Percentiles rank a stretch among this genome's conserved stretches.
Evolutionary conservation across 1,139 yeast species (phyloP).

Genomic region (Candida glucosophila): DNA sequence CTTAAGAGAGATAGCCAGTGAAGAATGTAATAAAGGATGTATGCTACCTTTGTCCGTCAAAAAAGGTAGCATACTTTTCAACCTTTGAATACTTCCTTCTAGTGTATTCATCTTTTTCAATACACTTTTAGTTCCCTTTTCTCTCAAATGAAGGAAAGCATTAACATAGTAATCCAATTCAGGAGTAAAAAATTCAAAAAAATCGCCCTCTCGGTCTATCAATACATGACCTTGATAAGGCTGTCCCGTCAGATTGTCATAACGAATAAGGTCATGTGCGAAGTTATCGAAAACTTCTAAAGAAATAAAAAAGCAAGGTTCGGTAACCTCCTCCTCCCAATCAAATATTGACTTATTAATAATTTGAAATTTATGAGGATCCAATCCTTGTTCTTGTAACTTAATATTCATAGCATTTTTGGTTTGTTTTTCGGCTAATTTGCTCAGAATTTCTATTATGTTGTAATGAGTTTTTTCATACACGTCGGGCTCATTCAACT

Average conservation of each 20-base stretch:
- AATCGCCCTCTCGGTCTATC: constrained; percentile 67
- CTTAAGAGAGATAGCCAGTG: constrained; percentile 19
- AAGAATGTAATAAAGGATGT: constrained; percentile 35
- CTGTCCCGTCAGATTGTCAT: constrained; percentile 57
- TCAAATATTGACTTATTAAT: constrained; percentile 70
- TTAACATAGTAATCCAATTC: constrained; percentile 56
- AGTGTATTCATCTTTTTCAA: constrained; percentile 15
- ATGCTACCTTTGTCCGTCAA: constrained; percentile 21
- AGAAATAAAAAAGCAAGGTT: constrained; percentile 75
- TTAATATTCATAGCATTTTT: constrained; percentile 27
- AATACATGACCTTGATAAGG: constrained; percentile 78
- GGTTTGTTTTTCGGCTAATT: constrained; percentile 58
- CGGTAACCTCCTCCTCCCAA: constrained; percentile 56
- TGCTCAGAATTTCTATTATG: constrained; percentile 69
- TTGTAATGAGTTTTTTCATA: constrained; percentile 60
- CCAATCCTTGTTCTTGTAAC: constrained; percentile 32
- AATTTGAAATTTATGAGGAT: constrained; percentile 45
- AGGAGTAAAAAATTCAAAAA: constrained; percentile 66
- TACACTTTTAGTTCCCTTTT: constrained; percentile 31
- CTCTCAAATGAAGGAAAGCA: constrained; percentile 47
- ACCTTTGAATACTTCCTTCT: constrained; percentile 14
- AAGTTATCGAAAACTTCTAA: constrained; percentile 82
- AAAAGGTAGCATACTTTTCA: constrained; percentile 25
- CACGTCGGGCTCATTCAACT: constrained; percentile 59
- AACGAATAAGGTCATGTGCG: constrained; percentile 74